Conservation (phyloP, 202 grass and related monocot species). For the Panicum virgatum region DNA sequence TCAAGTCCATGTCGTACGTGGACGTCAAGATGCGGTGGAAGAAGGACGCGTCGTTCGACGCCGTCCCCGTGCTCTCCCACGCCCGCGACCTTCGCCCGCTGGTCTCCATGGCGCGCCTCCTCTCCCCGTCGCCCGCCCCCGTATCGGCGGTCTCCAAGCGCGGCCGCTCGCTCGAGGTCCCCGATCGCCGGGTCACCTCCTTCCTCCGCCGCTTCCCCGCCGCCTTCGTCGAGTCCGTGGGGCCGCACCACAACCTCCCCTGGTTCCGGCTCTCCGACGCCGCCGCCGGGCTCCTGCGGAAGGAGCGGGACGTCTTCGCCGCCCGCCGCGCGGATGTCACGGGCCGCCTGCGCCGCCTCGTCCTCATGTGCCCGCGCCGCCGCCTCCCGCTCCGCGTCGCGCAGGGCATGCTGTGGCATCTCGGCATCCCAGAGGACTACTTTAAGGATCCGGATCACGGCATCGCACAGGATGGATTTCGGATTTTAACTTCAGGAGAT, state of each 20-base stretch:
- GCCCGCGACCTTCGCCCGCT: conserved; percentile 62
- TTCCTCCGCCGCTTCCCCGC: conserved; percentile 76
- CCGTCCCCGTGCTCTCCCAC: conserved; percentile 47
- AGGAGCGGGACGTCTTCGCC: conserved; percentile 55
- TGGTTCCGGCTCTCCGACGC: conserved; percentile 69
- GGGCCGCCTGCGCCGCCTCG: conserved; percentile 55
- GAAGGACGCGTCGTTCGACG: conserved; percentile 72
- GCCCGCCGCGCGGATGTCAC: conserved; percentile 41
- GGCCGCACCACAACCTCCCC: conserved; percentile 61
- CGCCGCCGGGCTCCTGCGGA: conserved; percentile 44
- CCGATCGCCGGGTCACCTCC: conserved; percentile 58
- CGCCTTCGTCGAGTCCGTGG: conserved; percentile 75
- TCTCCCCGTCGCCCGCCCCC: conserved; percentile 48
- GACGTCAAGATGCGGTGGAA: conserved; percentile 78
- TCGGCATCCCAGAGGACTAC: conserved; percentile 76
- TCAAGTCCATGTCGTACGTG: conserved; percentile 59
- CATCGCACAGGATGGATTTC: conserved; percentile 59
- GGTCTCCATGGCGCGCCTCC: conserved; percentile 46
- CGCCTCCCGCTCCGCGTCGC: conserved; percentile 54
- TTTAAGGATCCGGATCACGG: conserved; percentile 39
- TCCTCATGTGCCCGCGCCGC: conserved; percentile 60
- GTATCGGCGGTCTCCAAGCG: conserved; percentile 73
- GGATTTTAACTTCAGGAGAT: conserved; percentile 38
- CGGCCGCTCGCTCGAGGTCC: conserved; percentile 50
- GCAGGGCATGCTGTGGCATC: conserved; percentile 78